These are phyloP conservation scores for Xylaria digitata DNA, from an alignment of 2,329 filamentous ascomycete species.

Conservation along the genomic window DNA sequence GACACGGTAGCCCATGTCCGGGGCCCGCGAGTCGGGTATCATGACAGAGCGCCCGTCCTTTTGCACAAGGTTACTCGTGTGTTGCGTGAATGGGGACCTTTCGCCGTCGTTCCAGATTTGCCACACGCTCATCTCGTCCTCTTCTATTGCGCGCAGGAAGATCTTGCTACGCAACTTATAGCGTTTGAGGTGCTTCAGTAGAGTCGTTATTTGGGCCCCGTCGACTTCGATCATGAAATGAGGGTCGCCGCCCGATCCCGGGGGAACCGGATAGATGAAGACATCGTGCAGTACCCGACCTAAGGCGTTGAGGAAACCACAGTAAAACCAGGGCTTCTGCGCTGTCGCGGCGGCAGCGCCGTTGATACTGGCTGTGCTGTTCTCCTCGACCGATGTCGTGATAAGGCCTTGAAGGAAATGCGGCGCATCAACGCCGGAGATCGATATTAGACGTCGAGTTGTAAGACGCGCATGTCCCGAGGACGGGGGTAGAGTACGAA, in stretches of 20 bases:
- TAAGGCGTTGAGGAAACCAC: conserved; percentile 85
- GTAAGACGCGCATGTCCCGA: conserved; percentile 67
- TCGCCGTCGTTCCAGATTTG: conserved; percentile 74
- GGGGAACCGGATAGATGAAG: conserved; percentile 79
- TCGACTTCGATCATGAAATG: conserved; percentile 87
- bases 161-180: conserved; percentile 90
- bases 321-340: conserved; percentile 71
- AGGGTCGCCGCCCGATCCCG: conserved; percentile 49
- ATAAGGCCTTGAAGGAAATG: conserved; percentile 90
- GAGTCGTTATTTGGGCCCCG: conserved; percentile 67
- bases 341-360: not conserved
- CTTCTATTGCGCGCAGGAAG: conserved; percentile 71
- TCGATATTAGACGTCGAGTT: conserved; percentile 81
- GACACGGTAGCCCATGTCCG: conserved; percentile 66
- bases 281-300: conserved; percentile 90
- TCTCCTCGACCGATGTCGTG: conserved; percentile 72
- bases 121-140: conserved; percentile 76
- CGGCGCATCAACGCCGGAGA: conserved; percentile 81
- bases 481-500: conserved; percentile 54
- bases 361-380: conserved; percentile 1
- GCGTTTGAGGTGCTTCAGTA: conserved; percentile 80
- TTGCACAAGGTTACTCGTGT: conserved; percentile 24
- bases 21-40: conserved; percentile 65
- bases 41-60: conserved; percentile 47
- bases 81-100: not conserved